Percentiles rank a stretch among this genome's conserved stretches.
Conservation (phyloP, 192 early-diverging fungal genomes). For the Coemansia sp. region DNA sequence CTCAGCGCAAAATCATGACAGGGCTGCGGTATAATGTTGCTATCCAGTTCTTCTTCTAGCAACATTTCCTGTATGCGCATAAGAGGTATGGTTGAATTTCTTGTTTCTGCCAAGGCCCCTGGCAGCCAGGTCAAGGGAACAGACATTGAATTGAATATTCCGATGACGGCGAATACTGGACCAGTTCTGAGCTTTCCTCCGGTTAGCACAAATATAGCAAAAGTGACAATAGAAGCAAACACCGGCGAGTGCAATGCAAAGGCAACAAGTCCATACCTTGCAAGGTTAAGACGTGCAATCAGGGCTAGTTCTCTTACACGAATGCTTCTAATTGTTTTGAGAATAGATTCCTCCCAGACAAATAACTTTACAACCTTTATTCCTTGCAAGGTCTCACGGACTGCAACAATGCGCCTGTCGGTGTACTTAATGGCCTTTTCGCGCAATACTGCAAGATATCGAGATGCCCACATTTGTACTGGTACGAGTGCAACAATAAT, state of each 20-base stretch:
- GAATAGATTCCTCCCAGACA: slow-evolving; percentile 58
- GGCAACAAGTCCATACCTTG: slow-evolving; percentile 42
- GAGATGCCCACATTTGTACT: slow-evolving; percentile 46
- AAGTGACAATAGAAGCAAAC: slow-evolving; percentile 45
- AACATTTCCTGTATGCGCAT: slow-evolving; percentile 33
- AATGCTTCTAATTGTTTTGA: slow-evolving; percentile 24
- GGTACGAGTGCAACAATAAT: slow-evolving; percentile 47
- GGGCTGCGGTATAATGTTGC: neutral
- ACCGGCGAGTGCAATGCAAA: slow-evolving; percentile 44
- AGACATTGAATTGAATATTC: slow-evolving; percentile 50
- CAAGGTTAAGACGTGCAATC: slow-evolving; percentile 39
- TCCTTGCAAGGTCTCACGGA: slow-evolving; percentile 59
- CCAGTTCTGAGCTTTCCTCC: slow-evolving; percentile 38
- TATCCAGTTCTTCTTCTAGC: slow-evolving; percentile 41
- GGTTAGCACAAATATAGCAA: slow-evolving; percentile 21
- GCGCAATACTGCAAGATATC: slow-evolving; percentile 33
- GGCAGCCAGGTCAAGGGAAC: slow-evolving; percentile 50
- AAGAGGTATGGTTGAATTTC: slow-evolving; percentile 43
- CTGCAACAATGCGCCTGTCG: slow-evolving; percentile 49
- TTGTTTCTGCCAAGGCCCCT: slow-evolving; percentile 39
- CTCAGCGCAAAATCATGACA: slow-evolving; percentile 26
- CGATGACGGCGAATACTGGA: slow-evolving; percentile 49
- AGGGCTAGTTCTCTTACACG: slow-evolving; percentile 35
- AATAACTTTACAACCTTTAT: slow-evolving; percentile 71
- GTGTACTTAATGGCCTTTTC: slow-evolving; percentile 29